Conservation (phyloP, 2,329 filamentous ascomycete genomes). For the Diaporthe sp. region DNA sequence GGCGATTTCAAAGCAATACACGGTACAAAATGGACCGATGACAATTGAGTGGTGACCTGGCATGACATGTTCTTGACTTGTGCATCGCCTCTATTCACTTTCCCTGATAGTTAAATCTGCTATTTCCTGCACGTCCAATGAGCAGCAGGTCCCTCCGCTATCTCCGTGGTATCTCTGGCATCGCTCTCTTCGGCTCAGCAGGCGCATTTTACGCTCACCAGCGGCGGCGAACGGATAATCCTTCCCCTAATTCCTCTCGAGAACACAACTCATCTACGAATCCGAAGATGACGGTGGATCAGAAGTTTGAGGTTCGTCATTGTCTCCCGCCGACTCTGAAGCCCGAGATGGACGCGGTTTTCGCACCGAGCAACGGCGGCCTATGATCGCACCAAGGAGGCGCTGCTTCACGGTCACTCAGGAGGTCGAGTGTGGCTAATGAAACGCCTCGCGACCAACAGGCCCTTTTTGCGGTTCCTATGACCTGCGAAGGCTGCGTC, state of each 20-base stretch:
- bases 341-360: background rate
- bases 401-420: constrained; percentile 12
- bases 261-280: constrained; percentile 36
- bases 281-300: constrained; percentile 58
- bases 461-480: constrained; percentile 95
- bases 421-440: constrained; percentile 39
- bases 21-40: constrained; percentile 34
- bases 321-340: background rate
- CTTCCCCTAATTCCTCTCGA: constrained; percentile 5
- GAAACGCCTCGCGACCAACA: constrained; percentile 55
- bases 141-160: constrained; percentile 35
- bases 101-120: no score
- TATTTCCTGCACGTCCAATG: constrained; percentile 41
- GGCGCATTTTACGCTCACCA: constrained; percentile 44
- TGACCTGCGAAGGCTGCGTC: constrained; percentile 92
- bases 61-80: constrained; percentile 8
- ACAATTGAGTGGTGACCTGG: constrained; percentile 26
- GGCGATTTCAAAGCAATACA: constrained; percentile 42
- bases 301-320: constrained; percentile 60
- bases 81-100: background rate
- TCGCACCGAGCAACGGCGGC: constrained; percentile 1
- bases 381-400: constrained; percentile 14
- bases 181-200: constrained; percentile 44
- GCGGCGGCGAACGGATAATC: constrained; percentile 1
- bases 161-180: constrained; percentile 42